Conservation (phyloP, 192 early-diverging fungal genomes). For the Phlyctochytrium planicorne region DNA sequence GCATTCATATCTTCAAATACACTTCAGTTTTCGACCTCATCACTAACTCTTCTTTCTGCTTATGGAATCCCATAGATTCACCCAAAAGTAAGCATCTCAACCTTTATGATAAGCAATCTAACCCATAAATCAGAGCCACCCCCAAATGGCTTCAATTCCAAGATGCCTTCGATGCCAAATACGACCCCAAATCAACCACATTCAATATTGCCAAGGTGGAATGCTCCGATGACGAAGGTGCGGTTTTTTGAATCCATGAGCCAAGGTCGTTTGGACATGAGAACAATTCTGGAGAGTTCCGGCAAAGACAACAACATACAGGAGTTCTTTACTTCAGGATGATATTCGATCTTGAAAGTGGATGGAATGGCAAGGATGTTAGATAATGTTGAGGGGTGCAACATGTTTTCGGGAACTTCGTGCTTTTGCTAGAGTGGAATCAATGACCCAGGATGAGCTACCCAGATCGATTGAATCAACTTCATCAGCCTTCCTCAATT, state of each 20-base stretch:
- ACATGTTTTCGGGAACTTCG: too few relatives aligned
- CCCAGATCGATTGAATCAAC: too few relatives aligned
- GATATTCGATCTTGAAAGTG: too few relatives aligned
- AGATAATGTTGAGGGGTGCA: too few relatives aligned
- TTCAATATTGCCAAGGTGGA: slow-evolving; percentile 29
- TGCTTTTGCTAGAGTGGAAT: too few relatives aligned
- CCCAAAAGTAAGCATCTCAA: background rate
- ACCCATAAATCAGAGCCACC: slow-evolving; percentile 5
- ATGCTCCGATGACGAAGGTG: slow-evolving; percentile 18
- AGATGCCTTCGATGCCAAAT: slow-evolving; percentile 2
- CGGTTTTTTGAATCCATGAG: background rate
- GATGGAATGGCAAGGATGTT: too few relatives aligned
- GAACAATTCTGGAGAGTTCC: too few relatives aligned
- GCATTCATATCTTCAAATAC: background rate
- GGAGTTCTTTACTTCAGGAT: too few relatives aligned
- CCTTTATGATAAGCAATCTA: background rate
- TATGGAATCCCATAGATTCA: background rate
- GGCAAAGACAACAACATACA: too few relatives aligned
- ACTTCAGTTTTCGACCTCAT: background rate
- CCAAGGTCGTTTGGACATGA: too few relatives aligned
- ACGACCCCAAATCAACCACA: background rate
- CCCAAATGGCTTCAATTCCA: slow-evolving; percentile 24
- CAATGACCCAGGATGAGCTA: too few relatives aligned
- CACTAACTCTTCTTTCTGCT: background rate
- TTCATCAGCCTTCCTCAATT: too few relatives aligned